Base-by-base conservation (phyloP, 169 alveolate genomes). In the Plasmodium inui region DNA sequence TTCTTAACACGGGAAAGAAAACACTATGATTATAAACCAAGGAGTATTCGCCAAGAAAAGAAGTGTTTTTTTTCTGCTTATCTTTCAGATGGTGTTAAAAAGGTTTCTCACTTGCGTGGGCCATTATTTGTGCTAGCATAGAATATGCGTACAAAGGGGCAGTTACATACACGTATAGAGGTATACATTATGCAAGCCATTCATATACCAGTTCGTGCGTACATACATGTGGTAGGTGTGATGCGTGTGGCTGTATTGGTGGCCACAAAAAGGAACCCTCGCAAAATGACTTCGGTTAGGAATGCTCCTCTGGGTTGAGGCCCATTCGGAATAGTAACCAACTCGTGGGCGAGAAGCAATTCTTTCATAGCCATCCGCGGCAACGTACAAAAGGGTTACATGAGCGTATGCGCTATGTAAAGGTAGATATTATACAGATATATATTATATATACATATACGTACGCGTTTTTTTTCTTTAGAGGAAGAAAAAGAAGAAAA, bases 361-460 rank as follows among this genome's bases (percentile, higher is more conserved):
- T 67, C 76, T 10, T 61, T 5, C 19, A 28, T 67, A 8, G 19
- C 37, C 37, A 67, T 26, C 22, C 76, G 76, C 37, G 30, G 76
- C 76, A 67, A 67, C 76, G n/a, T 67, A 67, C 76, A 67, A 26
- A 28, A 9, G 39, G 39, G 76, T 19, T 67, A 26, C 37, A 80
- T 80, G 61, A 17, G 5, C 30, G 34, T 14, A 14, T 14, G 61
- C 61, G 61, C 61, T 50, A 50, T 2, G 61, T 12, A 9, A 22
- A 46, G 37, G 72, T 83, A 46, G 7, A 22, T 82, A 82, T 55
- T 82, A 8, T 82, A 82, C 32, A 70, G n/a, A n/a, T 83, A 34
- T 70, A 32, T 83, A 67, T 83, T 79, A 41, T 39, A 79, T 79
- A 32, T 79, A 34, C 55, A 79, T 80, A 80, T 41, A 80, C 44